Evolutionary conservation across 352 stramenopile species (phyloP), one percentile per base, ranked within the genome.

Genomic region (Pythium vanterpoolii): DNA sequence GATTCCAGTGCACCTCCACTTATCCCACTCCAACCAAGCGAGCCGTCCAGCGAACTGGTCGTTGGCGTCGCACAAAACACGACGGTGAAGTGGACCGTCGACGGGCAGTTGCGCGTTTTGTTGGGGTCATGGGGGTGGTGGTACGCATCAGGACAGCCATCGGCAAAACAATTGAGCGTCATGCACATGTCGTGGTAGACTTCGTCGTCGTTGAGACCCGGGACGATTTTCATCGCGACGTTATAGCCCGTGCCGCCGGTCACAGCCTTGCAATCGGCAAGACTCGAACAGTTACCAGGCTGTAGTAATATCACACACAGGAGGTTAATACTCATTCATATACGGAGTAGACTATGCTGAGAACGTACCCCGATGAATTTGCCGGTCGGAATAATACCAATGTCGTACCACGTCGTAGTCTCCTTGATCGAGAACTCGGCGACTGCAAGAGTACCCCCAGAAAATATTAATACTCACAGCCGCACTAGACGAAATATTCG

Each of bases 221-320:
- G 79, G 1, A 67, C 64, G 52, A 89, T 84, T 57, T 82, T 72
- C 68, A 90, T 79, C 16, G 76, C 55, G 14, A 78, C 72, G 52
- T 90, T 90, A 66, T 78, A 90, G 21, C 80, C 80, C 21, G 65
- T 68, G 46, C 79, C 73, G 28, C 74, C 72, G 4, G 80, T 88
- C 47, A 76, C 31, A 4, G 27, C 9, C 62, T 83, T 82, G 72
- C 80, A 90, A 1, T 83, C 67, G 11, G 53, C 65, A 8, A 87
- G 64, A 23, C 74, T 87, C 27, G 49, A 31, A 58, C 80, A 90
- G 14, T 64, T 59, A 1, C 62, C 66, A 28, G 77, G 77, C 76
- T 89, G 39, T 9, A 60, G 21, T 19, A 3, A 34, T 2, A 28
- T 26, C 19, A 31, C 13, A 47, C 2, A 49, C 2, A 50, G 10